Percentiles rank a stretch among this genome's conserved stretches.
Evolutionary conservation across 768 basidiomycete genomes (phyloP).

Genomic region (Lactarius vividus): DNA sequence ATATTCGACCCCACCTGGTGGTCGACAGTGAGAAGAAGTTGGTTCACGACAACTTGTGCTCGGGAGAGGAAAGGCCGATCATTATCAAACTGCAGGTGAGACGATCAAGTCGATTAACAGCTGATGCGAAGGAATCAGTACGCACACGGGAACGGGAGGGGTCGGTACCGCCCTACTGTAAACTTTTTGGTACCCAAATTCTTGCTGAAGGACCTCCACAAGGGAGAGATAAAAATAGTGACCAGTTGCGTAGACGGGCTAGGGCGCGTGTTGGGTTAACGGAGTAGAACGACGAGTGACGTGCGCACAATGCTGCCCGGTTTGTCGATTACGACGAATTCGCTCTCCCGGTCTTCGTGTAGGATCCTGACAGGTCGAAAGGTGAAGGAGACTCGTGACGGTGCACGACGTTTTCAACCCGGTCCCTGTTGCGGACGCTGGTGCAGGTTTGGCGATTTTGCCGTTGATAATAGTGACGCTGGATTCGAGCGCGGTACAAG

Average conservation of each 20-base stretch:
- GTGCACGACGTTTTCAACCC: slow-evolving; percentile 93
- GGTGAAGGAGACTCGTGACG: slow-evolving; percentile 96
- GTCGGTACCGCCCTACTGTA: slow-evolving; percentile 58
- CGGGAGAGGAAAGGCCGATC: slow-evolving; percentile 71
- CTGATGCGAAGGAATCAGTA: slow-evolving; percentile 41
- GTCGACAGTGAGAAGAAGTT: slow-evolving; percentile 88
- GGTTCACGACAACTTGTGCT: slow-evolving; percentile 75
- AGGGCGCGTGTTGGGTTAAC: slow-evolving; percentile 1
- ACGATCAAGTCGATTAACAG: slow-evolving; percentile 91
- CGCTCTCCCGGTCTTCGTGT: slow-evolving; percentile 69
- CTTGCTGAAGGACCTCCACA: slow-evolving; percentile 78
- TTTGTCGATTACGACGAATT: slow-evolving; percentile 93
- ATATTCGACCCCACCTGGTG: slow-evolving; percentile 96
- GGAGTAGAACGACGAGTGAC: slow-evolving; percentile 21
- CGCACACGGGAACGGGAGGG: background rate
- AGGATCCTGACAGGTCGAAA: slow-evolving; percentile 78
- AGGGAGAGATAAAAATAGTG: slow-evolving; percentile 88
- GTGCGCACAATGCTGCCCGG: slow-evolving; percentile 90
- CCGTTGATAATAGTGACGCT: slow-evolving; percentile 95
- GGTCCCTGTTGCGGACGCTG: slow-evolving; percentile 81
- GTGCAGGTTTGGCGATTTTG: slow-evolving; percentile 73
- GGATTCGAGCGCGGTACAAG: slow-evolving; percentile 79
- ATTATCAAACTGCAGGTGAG: slow-evolving; percentile 96
- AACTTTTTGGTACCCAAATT: slow-evolving; percentile 77
- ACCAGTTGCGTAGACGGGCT: slow-evolving; percentile 93